Evolutionary conservation across 106 monocot species (phyloP).

Genomic region (Posidonia australis): DNA sequence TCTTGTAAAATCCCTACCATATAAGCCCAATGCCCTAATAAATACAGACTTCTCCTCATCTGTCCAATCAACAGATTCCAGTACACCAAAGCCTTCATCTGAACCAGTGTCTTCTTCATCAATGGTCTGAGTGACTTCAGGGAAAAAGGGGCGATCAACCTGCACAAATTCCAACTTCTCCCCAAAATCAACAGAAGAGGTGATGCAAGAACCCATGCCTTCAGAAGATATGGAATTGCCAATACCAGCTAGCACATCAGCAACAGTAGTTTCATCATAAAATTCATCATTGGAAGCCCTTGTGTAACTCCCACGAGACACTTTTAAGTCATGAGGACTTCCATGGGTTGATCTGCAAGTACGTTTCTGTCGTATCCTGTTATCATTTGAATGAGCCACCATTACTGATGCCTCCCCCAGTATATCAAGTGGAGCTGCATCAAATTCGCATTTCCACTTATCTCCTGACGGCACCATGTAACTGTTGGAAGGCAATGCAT

Average conservation of each 20-base stretch:
- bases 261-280: conserved; percentile 36
- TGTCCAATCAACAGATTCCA: conserved; percentile 64
- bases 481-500: conserved; percentile 16
- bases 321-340: conserved; percentile 12
- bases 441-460: conserved; percentile 42
- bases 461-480: conserved; percentile 45
- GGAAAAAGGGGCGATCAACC: conserved; percentile 10
- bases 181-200: conserved; percentile 9
- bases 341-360: conserved; percentile 9
- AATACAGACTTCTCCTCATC: conserved; percentile 75
- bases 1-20: conserved; percentile 67
- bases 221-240: conserved; percentile 20
- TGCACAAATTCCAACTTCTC: conserved; percentile 25
- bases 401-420: conserved; percentile 31
- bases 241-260: conserved; percentile 27
- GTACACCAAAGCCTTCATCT: conserved; percentile 49
- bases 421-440: conserved; percentile 40
- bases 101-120: conserved; percentile 59
- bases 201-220: conserved; percentile 32
- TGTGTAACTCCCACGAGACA: conserved; percentile 10
- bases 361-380: conserved; percentile 11
- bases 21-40: conserved; percentile 40
- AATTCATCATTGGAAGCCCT: conserved; percentile 12
- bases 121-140: conserved; percentile 26
- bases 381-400: conserved; percentile 15